Conservation (phyloP, 2,329 filamentous ascomycete genomes). For the Alternaria sp. region DNA sequence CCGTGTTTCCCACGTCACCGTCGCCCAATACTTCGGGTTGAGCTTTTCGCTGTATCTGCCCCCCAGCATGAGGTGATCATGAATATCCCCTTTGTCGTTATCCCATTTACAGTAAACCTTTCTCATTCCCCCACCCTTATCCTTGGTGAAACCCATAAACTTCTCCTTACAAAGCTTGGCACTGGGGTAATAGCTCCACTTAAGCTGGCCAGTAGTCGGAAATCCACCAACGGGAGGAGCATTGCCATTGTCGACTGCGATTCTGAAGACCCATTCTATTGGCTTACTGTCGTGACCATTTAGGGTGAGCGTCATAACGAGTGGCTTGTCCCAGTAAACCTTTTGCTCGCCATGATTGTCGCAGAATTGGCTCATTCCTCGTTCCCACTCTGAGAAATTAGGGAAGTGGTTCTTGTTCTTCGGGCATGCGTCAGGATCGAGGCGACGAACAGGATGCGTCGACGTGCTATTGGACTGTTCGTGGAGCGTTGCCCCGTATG, state of each 20-base stretch:
- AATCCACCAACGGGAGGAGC: neutral
- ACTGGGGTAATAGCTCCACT: neutral
- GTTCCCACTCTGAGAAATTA: neutral
- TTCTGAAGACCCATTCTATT: conserved; percentile 12
- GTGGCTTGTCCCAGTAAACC: neutral
- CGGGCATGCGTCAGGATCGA: neutral
- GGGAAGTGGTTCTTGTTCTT: neutral
- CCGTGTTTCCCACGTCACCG: conserved; percentile 10
- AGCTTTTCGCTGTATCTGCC: neutral
- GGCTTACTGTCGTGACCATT: conserved; percentile 5
- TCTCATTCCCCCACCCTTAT: neutral
- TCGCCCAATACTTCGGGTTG: neutral
- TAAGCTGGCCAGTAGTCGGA: neutral
- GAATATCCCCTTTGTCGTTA: neutral
- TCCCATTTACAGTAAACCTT: conserved; percentile 3
- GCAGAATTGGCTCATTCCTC: conserved; percentile 6
- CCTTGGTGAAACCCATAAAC: neutral
- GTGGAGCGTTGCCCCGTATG: neutral
- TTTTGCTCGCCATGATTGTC: neutral
- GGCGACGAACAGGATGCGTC: neutral
- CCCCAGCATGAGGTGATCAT: neutral
- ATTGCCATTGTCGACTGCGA: neutral
- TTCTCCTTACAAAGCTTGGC: neutral
- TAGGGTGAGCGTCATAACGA: conserved; percentile 1
- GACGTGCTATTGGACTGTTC: neutral